Base-by-base conservation (phyloP, 169 alveolate species). In the Plasmodium cynomolgi region DNA sequence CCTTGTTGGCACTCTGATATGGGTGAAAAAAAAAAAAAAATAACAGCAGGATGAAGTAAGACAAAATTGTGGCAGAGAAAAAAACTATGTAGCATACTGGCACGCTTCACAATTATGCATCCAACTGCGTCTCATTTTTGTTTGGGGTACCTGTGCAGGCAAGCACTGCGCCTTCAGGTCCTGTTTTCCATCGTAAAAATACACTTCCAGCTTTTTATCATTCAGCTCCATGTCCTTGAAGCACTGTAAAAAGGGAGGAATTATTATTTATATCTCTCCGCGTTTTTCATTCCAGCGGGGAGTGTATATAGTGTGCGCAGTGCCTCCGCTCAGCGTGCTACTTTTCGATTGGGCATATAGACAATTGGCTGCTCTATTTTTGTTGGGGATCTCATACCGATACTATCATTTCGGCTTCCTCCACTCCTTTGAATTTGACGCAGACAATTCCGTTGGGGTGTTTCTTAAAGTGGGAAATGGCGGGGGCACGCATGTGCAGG, bases 361-460 rank as follows among this genome's bases (percentile, higher is more conserved):
- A 37, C 73, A 81, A 37, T 81, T 44, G 44, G 26, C 56, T 81
- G 29, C 58, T 7, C 33, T 54, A n/a, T 15, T 81, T 56, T 41
- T 29, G 37, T 34, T 80, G 62, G 58, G 23, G 37, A 15, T 8
- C 17, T 23, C 91, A 15, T 56, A 94, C 97, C 93, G 95, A 86
- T 50, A 95, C 94, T 8, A 93, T 84, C 41, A 91, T 80, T 62
- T 97, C 98, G 13, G 98, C 98, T 34, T 97, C 98, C 29, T 95
- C 97, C n/a, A 97, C 90, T 62, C 83, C 96, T 92, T 97, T 97
- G 73, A 97, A 86, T 93, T 97, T 97, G 84, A 97, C 95, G 93
- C 98, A 96, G 17, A 97, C 98, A 15, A 97, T 90, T 83, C 98
- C 98, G 81, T 97, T 97, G 7, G 98, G 98, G 72, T 97, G 98